Percentiles rank a stretch among this genome's conserved stretches.
Evolutionary conservation across 2,329 filamentous ascomycete species (phyloP).

Genomic region (Ophiostoma pallidulum): DNA sequence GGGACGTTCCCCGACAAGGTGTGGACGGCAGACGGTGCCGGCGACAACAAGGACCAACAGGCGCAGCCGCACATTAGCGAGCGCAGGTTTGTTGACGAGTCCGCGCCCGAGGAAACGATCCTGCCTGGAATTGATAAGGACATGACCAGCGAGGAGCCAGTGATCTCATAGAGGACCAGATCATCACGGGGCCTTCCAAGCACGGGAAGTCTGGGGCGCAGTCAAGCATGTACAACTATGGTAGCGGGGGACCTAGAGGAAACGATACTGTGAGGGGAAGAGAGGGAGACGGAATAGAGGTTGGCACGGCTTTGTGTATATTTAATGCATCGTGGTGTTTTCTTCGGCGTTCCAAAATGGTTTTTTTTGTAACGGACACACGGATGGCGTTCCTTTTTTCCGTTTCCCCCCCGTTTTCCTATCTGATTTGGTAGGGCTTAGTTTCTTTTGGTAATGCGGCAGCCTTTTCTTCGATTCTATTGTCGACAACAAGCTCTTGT

Average conservation of each 20-base stretch:
- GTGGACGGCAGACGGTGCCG: conserved; percentile 58
- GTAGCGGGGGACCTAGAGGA: not conserved
- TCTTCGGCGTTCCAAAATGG: conserved; percentile 3
- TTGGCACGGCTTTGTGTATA: conserved; percentile 5
- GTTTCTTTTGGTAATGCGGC: conserved; percentile 2
- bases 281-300: not conserved
- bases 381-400: conserved; percentile 8
- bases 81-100: conserved; percentile 73
- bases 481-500: not conserved
- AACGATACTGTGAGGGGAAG: not conserved
- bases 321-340: conserved; percentile 5
- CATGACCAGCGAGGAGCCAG: conserved; percentile 28
- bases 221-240: too few relatives aligned
- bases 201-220: too few relatives aligned
- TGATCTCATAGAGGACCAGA: conserved; percentile 12
- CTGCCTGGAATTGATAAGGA: conserved; percentile 41
- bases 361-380: conserved; percentile 3
- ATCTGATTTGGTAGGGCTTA: not conserved
- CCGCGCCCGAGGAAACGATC: conserved; percentile 60
- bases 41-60: conserved; percentile 19
- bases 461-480: not conserved
- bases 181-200: not conserved
- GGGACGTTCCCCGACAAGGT: conserved; percentile 81
- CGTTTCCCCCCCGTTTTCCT: too few relatives aligned
- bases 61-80: conserved; percentile 67